Base-by-base conservation (phyloP, 768 basidiomycete genomes). In the Suillus subalutaceus region DNA sequence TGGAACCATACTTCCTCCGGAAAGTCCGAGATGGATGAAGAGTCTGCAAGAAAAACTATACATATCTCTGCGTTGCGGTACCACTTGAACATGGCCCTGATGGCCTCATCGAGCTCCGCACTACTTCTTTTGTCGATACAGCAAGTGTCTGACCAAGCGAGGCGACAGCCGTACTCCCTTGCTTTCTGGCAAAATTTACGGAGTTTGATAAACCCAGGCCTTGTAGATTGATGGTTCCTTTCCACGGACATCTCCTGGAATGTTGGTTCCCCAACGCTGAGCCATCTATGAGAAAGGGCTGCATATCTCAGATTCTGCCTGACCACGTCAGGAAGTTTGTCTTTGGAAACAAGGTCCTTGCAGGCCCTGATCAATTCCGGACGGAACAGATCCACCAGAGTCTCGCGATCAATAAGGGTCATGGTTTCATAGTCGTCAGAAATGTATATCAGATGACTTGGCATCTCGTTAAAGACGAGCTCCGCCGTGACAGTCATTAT, bases 121-220 rank as follows among this genome's bases (percentile, higher is more conserved):
- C 75, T 75, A 61, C 75, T 74, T 13, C 58, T 55, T n/a, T 71
- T 76, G 35, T 75, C 65, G 46, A 76, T 72, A 57, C 74, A 75
- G 23, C 68, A 70, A 0, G 75, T 73, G 37, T 76, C 75, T 6
- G 67, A 68, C 74, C 73, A 75, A 48, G 66, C 75, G 3, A 71
- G 58, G 8, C 26, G 63, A 62, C 67, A 73, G 7, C 70, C 72
- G 30, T 67, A 63, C 38, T 56, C 41, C 23, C 32, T 18, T 16
- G 72, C 72, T 8, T 53, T 56, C 10, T 1, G 61, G 20, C 67
- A 73, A 38, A 73, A 74, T 4, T 53, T 57, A 13, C 23, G 63
- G 65, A 73, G 38, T 43, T 73, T 73, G 7, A 52, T 32, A n/a
- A 38, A 61, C 18, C 70, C 72, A 2, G 66, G 40, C 35, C 55